Evolutionary conservation across 768 basidiomycete genomes (phyloP).

Genomic region (Auricularia sp.): DNA sequence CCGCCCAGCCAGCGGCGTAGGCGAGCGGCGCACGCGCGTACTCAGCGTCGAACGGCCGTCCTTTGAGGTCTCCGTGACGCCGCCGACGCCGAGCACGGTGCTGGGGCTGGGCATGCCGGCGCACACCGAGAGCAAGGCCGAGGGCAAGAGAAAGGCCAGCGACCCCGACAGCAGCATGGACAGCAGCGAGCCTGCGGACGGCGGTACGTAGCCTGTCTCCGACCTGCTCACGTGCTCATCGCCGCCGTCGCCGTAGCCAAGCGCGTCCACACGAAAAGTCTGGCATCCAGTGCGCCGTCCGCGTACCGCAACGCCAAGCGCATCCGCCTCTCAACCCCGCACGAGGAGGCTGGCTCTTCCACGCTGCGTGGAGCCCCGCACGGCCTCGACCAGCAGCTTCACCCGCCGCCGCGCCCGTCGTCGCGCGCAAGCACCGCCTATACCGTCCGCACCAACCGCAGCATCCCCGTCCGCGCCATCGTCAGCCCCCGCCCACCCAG

Average conservation of each 20-base stretch:
- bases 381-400: background rate
- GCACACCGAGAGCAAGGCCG: background rate
- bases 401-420: background rate
- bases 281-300: background rate
- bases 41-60: background rate
- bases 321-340: background rate
- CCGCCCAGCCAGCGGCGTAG: background rate
- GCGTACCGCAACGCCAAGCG: background rate
- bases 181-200: background rate
- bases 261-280: background rate
- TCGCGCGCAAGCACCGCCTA: background rate
- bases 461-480: constrained; percentile 65
- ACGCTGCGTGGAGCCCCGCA: background rate
- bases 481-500: constrained; percentile 74
- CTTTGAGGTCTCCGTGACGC: background rate
- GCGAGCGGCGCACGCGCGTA: background rate
- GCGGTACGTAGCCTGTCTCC: background rate
- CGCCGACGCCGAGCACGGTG: background rate
- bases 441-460: background rate
- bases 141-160: constrained; percentile 1
- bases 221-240: background rate
- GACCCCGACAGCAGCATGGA: background rate
- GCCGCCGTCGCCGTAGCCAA: background rate
- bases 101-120: background rate
- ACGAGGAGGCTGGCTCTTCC: background rate